Conservation (phyloP, 176 grass and related monocot species). For the Musa acuminata region DNA sequence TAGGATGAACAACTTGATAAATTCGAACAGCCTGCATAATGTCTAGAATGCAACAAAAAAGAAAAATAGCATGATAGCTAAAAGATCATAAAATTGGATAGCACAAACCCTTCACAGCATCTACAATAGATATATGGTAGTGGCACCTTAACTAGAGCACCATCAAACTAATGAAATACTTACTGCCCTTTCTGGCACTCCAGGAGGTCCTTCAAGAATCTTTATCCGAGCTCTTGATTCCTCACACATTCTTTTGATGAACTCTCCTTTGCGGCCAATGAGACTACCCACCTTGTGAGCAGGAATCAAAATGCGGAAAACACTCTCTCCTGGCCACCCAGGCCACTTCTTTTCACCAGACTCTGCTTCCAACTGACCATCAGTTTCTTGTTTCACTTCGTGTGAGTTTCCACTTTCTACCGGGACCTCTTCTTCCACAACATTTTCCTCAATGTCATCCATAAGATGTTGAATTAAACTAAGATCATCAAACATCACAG, state of each 20-base stretch:
- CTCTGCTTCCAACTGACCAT: not conserved
- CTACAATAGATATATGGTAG: not conserved
- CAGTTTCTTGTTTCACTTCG: slow-evolving; percentile 15
- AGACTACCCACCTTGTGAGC: slow-evolving; percentile 69
- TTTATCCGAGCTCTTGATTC: slow-evolving; percentile 88
- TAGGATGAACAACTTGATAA: too few relatives aligned
- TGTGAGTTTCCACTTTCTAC: slow-evolving; percentile 24
- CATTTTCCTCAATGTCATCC: slow-evolving; percentile 36
- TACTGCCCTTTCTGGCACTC: slow-evolving; percentile 72
- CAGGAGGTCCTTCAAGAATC: slow-evolving; percentile 77
- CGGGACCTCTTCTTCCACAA: slow-evolving; percentile 21
- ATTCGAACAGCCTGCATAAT: too few relatives aligned
- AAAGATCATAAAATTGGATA: too few relatives aligned
- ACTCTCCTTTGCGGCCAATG: slow-evolving; percentile 91
- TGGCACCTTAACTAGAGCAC: not conserved
- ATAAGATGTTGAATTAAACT: slow-evolving; percentile 14
- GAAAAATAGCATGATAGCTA: too few relatives aligned
- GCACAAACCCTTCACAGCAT: not conserved
- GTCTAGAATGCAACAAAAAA: too few relatives aligned
- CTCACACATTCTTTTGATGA: slow-evolving; percentile 87
- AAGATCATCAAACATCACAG: not conserved
- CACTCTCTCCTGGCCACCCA: slow-evolving; percentile 84
- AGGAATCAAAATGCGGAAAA: slow-evolving; percentile 72
- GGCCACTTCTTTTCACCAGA: slow-evolving; percentile 63
- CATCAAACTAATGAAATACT: slow-evolving; percentile 17